Evolutionary conservation across 2,329 filamentous ascomycete species (phyloP).

Genomic region (Colletotrichum karsti): DNA sequence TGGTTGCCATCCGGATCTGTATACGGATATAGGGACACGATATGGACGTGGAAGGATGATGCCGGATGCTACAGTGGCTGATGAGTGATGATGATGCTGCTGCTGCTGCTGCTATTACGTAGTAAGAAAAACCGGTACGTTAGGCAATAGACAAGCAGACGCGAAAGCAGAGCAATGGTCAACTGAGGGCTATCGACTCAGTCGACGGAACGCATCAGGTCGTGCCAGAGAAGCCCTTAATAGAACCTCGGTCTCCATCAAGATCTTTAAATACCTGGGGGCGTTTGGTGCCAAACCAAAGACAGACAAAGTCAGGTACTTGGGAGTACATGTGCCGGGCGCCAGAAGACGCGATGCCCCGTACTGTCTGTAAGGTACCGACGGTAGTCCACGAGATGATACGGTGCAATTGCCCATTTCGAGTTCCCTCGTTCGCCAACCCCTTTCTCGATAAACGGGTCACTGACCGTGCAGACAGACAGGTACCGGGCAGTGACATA

Average conservation of each 20-base stretch:
- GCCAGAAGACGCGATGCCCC: background rate
- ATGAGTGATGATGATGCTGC: background rate
- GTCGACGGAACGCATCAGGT: conserved; percentile 16
- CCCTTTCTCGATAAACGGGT: conserved; percentile 22
- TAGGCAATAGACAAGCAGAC: background rate
- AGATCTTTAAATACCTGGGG: conserved; percentile 23
- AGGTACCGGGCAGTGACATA: conserved; percentile 18
- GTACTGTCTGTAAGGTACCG: background rate
- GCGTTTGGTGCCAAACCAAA: conserved; percentile 7
- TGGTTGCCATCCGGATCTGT: background rate
- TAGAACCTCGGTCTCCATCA: conserved; percentile 16
- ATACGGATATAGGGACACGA: background rate
- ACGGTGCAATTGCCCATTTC: background rate
- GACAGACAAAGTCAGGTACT: conserved; percentile 8
- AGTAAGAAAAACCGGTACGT: background rate
- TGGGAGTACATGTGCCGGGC: background rate
- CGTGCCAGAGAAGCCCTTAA: conserved; percentile 10
- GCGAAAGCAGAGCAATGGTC: background rate
- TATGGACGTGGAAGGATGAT: background rate
- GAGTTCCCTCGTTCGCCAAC: background rate
- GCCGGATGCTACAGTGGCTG: background rate
- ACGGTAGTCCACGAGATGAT: background rate
- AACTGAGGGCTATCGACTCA: conserved; percentile 6
- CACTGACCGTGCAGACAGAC: conserved; percentile 10
- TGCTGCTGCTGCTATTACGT: background rate